Evolutionary conservation across 2,329 filamentous ascomycete genomes (phyloP).

Genomic region (Metarhizium anisopliae): DNA sequence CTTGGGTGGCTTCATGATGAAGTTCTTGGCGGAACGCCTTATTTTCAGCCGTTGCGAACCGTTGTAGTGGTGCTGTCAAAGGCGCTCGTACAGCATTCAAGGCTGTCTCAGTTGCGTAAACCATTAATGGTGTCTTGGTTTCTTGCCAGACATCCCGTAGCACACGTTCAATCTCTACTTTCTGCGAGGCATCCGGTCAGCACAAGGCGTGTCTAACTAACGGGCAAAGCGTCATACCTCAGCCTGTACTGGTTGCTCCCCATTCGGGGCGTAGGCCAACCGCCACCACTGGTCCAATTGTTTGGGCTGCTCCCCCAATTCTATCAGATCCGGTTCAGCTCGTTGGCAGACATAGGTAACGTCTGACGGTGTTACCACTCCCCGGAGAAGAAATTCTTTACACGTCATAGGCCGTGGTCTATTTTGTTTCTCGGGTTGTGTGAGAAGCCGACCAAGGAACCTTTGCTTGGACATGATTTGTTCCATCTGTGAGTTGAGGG

Average conservation of each 20-base stretch:
- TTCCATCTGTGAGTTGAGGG: slow-evolving; percentile 20
- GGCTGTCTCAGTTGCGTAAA: slow-evolving; percentile 46
- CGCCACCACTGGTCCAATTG: slow-evolving; percentile 47
- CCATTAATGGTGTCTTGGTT: slow-evolving; percentile 36
- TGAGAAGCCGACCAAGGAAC: slow-evolving; percentile 30
- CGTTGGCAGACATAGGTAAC: slow-evolving; percentile 42
- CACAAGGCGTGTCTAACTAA: not conserved
- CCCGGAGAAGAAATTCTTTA: slow-evolving; percentile 41
- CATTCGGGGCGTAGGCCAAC: slow-evolving; percentile 32
- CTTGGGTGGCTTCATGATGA: slow-evolving; percentile 23
- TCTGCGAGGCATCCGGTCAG: slow-evolving; percentile 24
- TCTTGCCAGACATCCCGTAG: slow-evolving; percentile 37
- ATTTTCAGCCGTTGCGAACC: slow-evolving; percentile 44
- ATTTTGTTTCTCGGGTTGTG: slow-evolving; percentile 26
- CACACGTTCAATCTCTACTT: slow-evolving; percentile 35
- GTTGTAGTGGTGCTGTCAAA: slow-evolving; percentile 30
- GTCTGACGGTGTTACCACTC: slow-evolving; percentile 37
- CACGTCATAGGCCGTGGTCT: slow-evolving; percentile 29
- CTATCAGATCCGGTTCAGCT: slow-evolving; percentile 30
- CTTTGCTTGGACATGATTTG: slow-evolving; percentile 25
- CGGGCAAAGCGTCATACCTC: slow-evolving; percentile 34
- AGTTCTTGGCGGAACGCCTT: slow-evolving; percentile 42
- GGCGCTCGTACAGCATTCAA: slow-evolving; percentile 24
- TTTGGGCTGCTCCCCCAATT: slow-evolving; percentile 25
- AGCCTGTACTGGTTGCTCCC: slow-evolving; percentile 33